These are phyloP conservation scores for Candida patagonica DNA, from an alignment of 805 yeast genomes.

Conservation along the genomic window DNA sequence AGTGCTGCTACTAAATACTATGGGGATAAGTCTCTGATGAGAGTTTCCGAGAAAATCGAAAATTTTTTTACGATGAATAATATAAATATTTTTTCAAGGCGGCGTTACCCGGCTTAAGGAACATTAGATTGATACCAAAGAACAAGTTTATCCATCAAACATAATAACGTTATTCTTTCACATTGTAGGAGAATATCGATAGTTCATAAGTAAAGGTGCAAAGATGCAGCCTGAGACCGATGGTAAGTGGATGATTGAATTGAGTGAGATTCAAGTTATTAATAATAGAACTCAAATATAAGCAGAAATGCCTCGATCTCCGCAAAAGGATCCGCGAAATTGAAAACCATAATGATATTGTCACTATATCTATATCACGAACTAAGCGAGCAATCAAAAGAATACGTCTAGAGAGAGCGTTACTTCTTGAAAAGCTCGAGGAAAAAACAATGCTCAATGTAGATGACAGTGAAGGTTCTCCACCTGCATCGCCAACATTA, in stretches of 20 bases:
- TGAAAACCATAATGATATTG: slow-evolving; percentile 67
- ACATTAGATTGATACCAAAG: no score
- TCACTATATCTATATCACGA: slow-evolving; percentile 67
- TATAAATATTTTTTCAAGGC: no score
- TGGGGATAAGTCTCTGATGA: not conserved
- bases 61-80: no score
- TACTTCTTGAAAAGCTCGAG: slow-evolving; percentile 74
- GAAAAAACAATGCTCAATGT: slow-evolving; percentile 24
- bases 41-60: slow-evolving; percentile 2
- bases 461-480: slow-evolving; percentile 23
- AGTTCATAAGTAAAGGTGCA: no score
- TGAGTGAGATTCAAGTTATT: no score
- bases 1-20: not conserved
- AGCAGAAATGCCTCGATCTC: slow-evolving; percentile 62
- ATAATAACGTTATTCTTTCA: no score
- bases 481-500: slow-evolving; percentile 19
- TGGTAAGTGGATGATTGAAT: no score
- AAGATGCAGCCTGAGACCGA: slow-evolving; percentile 1
- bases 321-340: slow-evolving; percentile 60
- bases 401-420: slow-evolving; percentile 70
- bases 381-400: slow-evolving; percentile 69
- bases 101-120: slow-evolving; percentile 3
- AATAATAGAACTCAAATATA: slow-evolving; percentile 34
- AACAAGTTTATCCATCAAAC: no score
- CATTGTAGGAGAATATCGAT: no score